Conservation (phyloP, 768 basidiomycete genomes). For the Inosperma sp. region DNA sequence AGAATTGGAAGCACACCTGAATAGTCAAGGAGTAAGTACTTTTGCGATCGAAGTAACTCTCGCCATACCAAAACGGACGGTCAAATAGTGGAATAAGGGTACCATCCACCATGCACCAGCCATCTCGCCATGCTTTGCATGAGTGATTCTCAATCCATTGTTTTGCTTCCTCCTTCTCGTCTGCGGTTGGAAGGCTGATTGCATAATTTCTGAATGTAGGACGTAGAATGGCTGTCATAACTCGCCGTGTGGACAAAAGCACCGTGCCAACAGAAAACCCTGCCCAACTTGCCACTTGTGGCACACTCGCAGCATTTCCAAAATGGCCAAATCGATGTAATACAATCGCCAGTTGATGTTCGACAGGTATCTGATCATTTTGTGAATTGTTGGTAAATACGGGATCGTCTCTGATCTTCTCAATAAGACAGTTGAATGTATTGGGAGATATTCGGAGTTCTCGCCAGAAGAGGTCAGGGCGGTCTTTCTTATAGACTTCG, state of each 20-base stretch:
- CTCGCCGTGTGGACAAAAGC: slow-evolving; percentile 13
- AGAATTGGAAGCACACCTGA: slow-evolving; percentile 23
- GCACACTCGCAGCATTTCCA: slow-evolving; percentile 34
- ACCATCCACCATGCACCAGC: slow-evolving; percentile 37
- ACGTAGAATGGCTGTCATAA: slow-evolving; percentile 30
- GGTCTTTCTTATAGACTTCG: background rate
- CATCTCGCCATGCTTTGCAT: slow-evolving; percentile 32
- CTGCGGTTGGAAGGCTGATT: slow-evolving; percentile 24
- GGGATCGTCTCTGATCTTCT: background rate
- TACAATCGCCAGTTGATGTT: slow-evolving; percentile 33
- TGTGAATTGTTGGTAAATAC: slow-evolving; percentile 8
- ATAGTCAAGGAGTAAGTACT: slow-evolving; percentile 36
- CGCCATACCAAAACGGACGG: slow-evolving; percentile 33
- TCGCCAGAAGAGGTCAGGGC: slow-evolving; percentile 20
- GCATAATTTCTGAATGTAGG: slow-evolving; percentile 22
- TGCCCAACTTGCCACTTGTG: slow-evolving; percentile 33
- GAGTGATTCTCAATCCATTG: slow-evolving; percentile 31
- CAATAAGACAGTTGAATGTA: slow-evolving; percentile 32
- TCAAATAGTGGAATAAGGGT: slow-evolving; percentile 35
- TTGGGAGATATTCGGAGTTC: slow-evolving; percentile 27
- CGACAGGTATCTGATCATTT: slow-evolving; percentile 10
- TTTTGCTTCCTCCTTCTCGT: slow-evolving; percentile 36
- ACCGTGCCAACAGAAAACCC: slow-evolving; percentile 33
- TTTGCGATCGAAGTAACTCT: slow-evolving; percentile 36
- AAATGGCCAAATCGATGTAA: slow-evolving; percentile 37